Conservation (phyloP, 2,329 filamentous ascomycete genomes). For the Trichoderma sp. region DNA sequence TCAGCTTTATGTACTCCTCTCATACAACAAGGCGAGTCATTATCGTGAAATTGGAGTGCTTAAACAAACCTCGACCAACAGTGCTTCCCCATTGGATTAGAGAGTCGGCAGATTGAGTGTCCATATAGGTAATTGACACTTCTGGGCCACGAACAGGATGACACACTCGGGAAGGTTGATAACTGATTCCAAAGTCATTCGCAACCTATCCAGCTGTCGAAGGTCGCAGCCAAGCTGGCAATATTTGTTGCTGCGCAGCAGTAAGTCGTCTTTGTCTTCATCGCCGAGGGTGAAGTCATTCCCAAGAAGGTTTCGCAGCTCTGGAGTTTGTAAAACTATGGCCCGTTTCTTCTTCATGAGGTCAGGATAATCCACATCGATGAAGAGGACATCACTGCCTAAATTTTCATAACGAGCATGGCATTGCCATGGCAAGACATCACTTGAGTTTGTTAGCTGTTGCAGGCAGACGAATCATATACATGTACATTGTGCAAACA, state of each 20-base stretch:
- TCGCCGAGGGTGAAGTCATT: conserved; percentile 37
- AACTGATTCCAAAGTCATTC: conserved; percentile 58
- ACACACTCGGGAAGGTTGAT: conserved; percentile 59
- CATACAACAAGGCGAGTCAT: not conserved
- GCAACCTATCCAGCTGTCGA: conserved; percentile 63
- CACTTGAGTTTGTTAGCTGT: conserved; percentile 52
- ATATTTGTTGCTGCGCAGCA: conserved; percentile 70
- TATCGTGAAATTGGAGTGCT: not conserved
- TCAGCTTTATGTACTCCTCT: not conserved
- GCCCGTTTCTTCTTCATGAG: conserved; percentile 73
- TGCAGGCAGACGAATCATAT: not conserved
- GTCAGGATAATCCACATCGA: conserved; percentile 85
- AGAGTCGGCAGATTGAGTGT: conserved; percentile 68
- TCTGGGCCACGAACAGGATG: conserved; percentile 83
- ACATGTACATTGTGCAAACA: not conserved
- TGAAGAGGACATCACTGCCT: conserved; percentile 64
- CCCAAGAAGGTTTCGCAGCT: conserved; percentile 49
- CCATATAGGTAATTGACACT: conserved; percentile 91
- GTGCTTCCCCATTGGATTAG: conserved; percentile 77
- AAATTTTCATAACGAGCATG: conserved; percentile 64
- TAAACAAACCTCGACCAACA: conserved; percentile 62
- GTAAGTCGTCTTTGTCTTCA: conserved; percentile 46
- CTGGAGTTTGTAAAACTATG: conserved; percentile 64
- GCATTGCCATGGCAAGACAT: conserved; percentile 84
- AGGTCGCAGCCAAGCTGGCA: conserved; percentile 81